These are phyloP conservation scores for Ceriops decandra DNA, from an alignment of 345 rosid species.

Conservation along the genomic window DNA sequence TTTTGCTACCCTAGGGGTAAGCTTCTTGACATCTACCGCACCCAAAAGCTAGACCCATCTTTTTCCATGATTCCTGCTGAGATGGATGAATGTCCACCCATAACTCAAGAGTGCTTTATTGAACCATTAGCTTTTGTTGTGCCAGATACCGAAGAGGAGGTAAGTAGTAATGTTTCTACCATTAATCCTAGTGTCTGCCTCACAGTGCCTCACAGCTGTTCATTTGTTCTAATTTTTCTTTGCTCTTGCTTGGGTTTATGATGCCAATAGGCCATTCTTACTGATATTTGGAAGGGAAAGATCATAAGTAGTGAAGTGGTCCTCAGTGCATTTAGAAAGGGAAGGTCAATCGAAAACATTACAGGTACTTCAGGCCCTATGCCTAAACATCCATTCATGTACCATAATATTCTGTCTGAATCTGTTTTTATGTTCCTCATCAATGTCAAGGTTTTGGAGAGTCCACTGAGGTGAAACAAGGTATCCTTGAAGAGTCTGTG, in stretches of 20 bases:
- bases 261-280: constrained; percentile 44
- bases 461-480: constrained; percentile 40
- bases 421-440: constrained; percentile 6
- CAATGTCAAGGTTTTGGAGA: constrained; percentile 30
- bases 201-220: not conserved
- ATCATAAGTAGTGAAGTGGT: constrained; percentile 52
- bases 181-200: constrained; percentile 6
- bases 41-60: constrained; percentile 34
- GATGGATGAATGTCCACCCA: constrained; percentile 51
- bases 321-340: constrained; percentile 39
- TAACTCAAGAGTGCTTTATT: constrained; percentile 33
- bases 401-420: constrained; percentile 10
- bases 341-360: constrained; percentile 35
- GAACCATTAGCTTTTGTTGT: constrained; percentile 73
- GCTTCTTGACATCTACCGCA: constrained; percentile 67
- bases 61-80: constrained; percentile 40
- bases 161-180: constrained; percentile 17
- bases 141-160: constrained; percentile 79
- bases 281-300: constrained; percentile 67
- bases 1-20: constrained; percentile 74
- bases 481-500: constrained; percentile 31
- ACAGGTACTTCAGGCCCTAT: constrained; percentile 31
- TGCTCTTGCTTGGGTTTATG: constrained; percentile 10
- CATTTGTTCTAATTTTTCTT: constrained; percentile 5
- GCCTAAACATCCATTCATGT: not conserved